phyloP scores from a whole-genome alignment of 78 protist genomes.

The Mastigamoeba balamuthi region DNA sequence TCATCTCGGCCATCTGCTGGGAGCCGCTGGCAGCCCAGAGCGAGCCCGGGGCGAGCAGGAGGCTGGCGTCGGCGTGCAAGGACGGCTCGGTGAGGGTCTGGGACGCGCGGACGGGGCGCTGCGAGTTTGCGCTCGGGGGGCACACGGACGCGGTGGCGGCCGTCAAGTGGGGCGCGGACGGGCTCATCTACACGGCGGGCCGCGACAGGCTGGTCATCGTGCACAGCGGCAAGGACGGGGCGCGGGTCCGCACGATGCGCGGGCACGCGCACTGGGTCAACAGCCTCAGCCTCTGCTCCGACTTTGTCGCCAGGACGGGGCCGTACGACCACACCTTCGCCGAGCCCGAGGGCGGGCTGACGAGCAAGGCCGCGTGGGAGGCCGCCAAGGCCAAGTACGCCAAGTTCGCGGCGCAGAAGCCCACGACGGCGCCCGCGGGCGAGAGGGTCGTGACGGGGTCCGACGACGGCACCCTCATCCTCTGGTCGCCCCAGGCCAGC shows the following conservation, averaged over 20 bases:
- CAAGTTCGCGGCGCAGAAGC: neutral
- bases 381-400: conserved; percentile 47
- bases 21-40: conserved; percentile 83
- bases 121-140: conserved; percentile 46
- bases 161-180: conserved; percentile 93
- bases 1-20: conserved; percentile 80
- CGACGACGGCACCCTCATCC: conserved; percentile 90
- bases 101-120: conserved; percentile 42
- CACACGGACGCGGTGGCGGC: conserved; percentile 86
- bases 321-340: conserved; percentile 68
- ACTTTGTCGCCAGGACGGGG: conserved; percentile 77
- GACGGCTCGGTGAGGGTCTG: conserved; percentile 83
- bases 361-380: neutral
- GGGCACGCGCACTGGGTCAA: conserved; percentile 99
- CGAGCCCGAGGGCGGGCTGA: neutral
- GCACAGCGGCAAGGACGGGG: conserved; percentile 49
- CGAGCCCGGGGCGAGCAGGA: conserved; percentile 44
- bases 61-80: conserved; percentile 72
- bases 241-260: conserved; percentile 47
- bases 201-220: conserved; percentile 92
- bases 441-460: conserved; percentile 77
- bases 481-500: conserved; percentile 86
- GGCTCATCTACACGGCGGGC: conserved; percentile 74
- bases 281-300: conserved; percentile 83
- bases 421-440: neutral